phyloP scores from a whole-genome alignment of 148 eudicot genomes.

The Rhododendron kiyosumense region DNA sequence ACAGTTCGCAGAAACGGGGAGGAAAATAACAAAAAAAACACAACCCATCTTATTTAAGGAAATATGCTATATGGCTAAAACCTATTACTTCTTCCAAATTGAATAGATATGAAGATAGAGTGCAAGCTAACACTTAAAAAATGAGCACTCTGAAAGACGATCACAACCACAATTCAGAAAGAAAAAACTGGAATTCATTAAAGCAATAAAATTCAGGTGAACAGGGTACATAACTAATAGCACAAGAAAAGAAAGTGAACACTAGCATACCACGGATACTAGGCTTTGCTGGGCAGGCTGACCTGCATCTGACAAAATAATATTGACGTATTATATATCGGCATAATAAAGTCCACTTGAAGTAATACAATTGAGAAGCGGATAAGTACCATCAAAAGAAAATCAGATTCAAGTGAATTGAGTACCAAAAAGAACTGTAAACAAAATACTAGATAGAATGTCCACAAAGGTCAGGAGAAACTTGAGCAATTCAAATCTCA shows the following conservation, averaged over 20 bases:
- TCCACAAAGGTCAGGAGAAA: background rate
- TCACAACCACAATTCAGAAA: background rate
- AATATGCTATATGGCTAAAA: background rate
- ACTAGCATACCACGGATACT: constrained; percentile 38
- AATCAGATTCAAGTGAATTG: background rate
- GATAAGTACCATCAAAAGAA: background rate
- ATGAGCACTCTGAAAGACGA: background rate
- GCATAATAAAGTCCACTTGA: background rate
- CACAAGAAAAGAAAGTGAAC: background rate
- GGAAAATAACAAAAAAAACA: background rate
- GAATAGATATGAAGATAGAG: background rate
- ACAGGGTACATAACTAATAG: background rate
- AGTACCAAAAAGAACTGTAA: background rate
- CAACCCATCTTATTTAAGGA: background rate
- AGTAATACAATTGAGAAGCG: background rate
- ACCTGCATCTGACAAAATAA: constrained; percentile 31
- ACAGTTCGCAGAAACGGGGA: background rate
- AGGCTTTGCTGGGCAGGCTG: constrained; percentile 33
- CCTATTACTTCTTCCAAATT: background rate
- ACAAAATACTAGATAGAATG: background rate
- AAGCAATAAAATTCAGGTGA: background rate
- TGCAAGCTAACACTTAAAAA: background rate
- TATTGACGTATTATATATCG: constrained; percentile 1
- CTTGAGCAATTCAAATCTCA: background rate
- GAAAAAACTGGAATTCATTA: background rate